Conservation (phyloP, 2,329 filamentous ascomycete genomes). For the Thelonectria blattea region DNA sequence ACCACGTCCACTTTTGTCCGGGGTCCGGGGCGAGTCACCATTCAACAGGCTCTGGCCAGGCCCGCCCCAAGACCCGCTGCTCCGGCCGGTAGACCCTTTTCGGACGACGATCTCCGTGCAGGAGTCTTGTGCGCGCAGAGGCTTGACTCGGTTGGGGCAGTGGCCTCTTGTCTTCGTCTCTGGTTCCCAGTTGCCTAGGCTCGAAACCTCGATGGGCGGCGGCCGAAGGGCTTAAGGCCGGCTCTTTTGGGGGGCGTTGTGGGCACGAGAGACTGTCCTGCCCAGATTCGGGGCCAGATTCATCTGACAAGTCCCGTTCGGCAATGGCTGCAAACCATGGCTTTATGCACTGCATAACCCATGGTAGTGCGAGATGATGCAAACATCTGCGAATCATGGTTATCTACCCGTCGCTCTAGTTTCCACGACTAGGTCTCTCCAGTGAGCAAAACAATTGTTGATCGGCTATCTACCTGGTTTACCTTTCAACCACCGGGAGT, state of each 20-base stretch:
- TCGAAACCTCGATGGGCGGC: constrained; percentile 35
- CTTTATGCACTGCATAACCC: constrained; percentile 15
- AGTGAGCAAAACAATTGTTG: constrained; percentile 7
- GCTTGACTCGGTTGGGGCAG: constrained; percentile 37
- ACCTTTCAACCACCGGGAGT: constrained; percentile 22
- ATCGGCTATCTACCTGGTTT: constrained; percentile 1
- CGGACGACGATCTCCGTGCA: constrained; percentile 36
- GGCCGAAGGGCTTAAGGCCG: constrained; percentile 42
- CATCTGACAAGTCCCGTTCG: constrained; percentile 31
- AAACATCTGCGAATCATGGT: constrained; percentile 30
- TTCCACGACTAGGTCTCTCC: background rate
- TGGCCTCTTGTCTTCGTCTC: constrained; percentile 25
- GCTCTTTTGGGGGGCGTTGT: constrained; percentile 27
- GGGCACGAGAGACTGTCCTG: constrained; percentile 19
- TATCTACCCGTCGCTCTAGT: constrained; percentile 14
- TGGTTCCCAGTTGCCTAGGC: constrained; percentile 22
- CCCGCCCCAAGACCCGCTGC: constrained; percentile 27
- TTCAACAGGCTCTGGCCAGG: constrained; percentile 30
- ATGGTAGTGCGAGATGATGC: constrained; percentile 27
- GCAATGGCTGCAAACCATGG: constrained; percentile 29
- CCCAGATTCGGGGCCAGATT: constrained; percentile 31
- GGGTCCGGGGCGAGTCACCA: constrained; percentile 34
- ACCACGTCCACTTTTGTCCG: constrained; percentile 33
- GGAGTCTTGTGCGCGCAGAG: constrained; percentile 29
- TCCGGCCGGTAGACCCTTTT: constrained; percentile 39